Evolutionary conservation across 129 eudicot species (phyloP), one percentile per base, ranked within the genome.

Genomic region (Sambucus nigra): DNA sequence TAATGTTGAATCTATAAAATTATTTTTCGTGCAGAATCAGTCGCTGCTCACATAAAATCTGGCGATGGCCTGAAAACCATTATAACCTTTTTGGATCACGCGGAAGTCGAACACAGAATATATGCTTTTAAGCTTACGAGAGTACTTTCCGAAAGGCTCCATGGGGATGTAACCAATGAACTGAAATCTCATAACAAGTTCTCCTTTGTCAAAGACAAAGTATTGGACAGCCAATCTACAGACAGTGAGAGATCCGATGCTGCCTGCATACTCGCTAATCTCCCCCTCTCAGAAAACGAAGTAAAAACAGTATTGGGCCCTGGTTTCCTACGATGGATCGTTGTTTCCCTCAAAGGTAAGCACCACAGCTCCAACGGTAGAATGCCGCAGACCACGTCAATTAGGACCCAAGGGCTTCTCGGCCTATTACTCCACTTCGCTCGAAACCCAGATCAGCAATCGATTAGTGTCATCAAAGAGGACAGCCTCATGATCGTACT

Each of bases 391-490:
- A 57, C 70, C 13, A 27, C 65, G 15, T 56, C 72, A 51, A 41
- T 26, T 16, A 58, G 68, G 75, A 47, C 28, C n/a, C 75, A 74
- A 74, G 80, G 80, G 59, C 75, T 74, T 47, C 68, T 74, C n/a
- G 75, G 80, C 33, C 44, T 74, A 13, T 28, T 74, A 46, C 62
- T 74, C 6, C 80, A 74, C 64, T 69, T 68, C 46, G 26, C 74
- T 10, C 51, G 45, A 35, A 58, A 33, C 22, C 55, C 38, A n/a
- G 75, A 68, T 55, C 56, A 42, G 22, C 68, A 74, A 59, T 51
- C 42, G 18, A 18, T 53, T 20, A 50, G 20, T 28, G 8, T 65
- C 48, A 50, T 68, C 42, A 63, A 64, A 41, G 75, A 74, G 33
- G 47, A 57, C 28, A 54, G 63, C 13, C 67, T 69, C 22, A 68